Evolutionary conservation across 1,284 basidiomycete genomes (phyloP), one percentile per base, ranked within the genome.

Genomic region (Ustilago hordei): DNA sequence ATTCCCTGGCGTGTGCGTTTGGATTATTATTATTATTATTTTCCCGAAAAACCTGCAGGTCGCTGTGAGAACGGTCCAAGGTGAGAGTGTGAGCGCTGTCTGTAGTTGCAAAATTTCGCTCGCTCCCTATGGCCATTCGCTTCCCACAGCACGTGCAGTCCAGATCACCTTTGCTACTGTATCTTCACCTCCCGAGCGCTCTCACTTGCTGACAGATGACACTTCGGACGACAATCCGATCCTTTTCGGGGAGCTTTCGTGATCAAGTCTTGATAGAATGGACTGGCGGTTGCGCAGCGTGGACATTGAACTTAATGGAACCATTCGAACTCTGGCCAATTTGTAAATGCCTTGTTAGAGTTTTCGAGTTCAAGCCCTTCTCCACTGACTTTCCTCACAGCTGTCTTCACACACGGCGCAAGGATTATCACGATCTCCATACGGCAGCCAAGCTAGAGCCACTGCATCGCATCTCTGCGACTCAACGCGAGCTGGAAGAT

Each of bases 51-150:
- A 31, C 45, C 38, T 48, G 45, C 45, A 48, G 45, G 39, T 41
- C 39, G 39, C n/a, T 48, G 45, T 19, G 23, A 32, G 48, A 50
- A 50, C 28, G 48, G 48, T 47, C 45, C 45, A 47, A 12, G 15
- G 15, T 41, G 12, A 15, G 39, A n/a, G n/a, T 41, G 11, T 12
- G 39, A 11, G 39, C 39, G 39, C 39, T 3, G 39, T 11, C 39
- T 41, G 8, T 15, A 41, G 17, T 17, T 15, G 17, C 39, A 41
- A 41, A 41, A 41, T 7, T 41, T 41, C 23, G 23, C 23, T 41
- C 39, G 8, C 12, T 38, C 36, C 36, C 2, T 38, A 38, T 17
- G 6, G 39, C 39, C 39, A 15, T 15, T 17, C 13, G 39, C 39
- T 41, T 41, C 39, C 13, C 13, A 6, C 13, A 15, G 39, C 39